Evolutionary conservation across 331 rosid species (phyloP).

Genomic region (Stylosanthes scabra): DNA sequence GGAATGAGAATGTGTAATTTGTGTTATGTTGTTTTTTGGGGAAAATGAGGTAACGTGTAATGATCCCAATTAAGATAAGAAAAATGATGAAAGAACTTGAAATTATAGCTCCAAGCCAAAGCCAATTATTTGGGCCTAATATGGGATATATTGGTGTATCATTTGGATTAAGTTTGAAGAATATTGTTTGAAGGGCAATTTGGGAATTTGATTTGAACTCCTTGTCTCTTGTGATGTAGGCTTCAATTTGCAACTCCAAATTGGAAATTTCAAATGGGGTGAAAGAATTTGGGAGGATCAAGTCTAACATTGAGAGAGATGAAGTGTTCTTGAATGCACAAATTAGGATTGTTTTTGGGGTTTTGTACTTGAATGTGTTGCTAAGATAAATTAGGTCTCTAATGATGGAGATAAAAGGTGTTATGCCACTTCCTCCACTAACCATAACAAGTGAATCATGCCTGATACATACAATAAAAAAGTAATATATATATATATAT

Average conservation of each 20-base stretch:
- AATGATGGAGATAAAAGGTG: slow-evolving; percentile 78
- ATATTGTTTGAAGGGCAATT: slow-evolving; percentile 27
- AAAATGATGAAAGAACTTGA: slow-evolving; percentile 62
- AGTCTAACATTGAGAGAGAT: slow-evolving; percentile 60
- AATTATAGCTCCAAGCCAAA: slow-evolving; percentile 73
- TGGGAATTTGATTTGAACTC: slow-evolving; percentile 28
- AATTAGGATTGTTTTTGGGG: slow-evolving; percentile 60
- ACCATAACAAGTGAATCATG: slow-evolving; percentile 66
- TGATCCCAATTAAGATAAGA: slow-evolving; percentile 59
- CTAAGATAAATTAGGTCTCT: slow-evolving; percentile 53
- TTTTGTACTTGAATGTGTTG: slow-evolving; percentile 43
- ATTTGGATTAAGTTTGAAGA: slow-evolving; percentile 58
- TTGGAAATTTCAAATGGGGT: slow-evolving; percentile 46
- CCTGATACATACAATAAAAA: slow-evolving; percentile 24
- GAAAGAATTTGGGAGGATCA: slow-evolving; percentile 61
- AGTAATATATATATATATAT: too few species aligned
- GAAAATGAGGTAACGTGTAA: slow-evolving; percentile 58
- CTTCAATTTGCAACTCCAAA: slow-evolving; percentile 58
- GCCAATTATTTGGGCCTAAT: slow-evolving; percentile 71
- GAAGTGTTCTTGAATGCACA: slow-evolving; percentile 60
- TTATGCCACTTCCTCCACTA: slow-evolving; percentile 87
- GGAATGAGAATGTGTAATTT: slow-evolving; percentile 33
- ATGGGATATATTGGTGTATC: slow-evolving; percentile 60
- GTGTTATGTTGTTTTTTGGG: slow-evolving; percentile 69
- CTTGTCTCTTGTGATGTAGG: slow-evolving; percentile 67